phyloP scores from a whole-genome alignment of 1,284 basidiomycete genomes.

The Pseudozyma flocculosa region DNA sequence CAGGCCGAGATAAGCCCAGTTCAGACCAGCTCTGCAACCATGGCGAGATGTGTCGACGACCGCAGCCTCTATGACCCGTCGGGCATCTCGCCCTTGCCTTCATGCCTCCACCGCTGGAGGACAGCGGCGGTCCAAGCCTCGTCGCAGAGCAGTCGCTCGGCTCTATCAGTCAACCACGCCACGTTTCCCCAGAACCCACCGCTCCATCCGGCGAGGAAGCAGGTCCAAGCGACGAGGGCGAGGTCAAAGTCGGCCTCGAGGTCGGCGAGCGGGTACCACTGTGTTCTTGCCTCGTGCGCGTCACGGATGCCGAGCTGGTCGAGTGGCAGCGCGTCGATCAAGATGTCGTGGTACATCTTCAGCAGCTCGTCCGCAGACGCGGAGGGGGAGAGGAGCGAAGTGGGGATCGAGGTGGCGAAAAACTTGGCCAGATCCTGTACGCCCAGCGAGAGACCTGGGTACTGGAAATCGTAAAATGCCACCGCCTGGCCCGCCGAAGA shows the following conservation, averaged over 20 bases:
- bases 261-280: conserved; percentile 14
- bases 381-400: neutral
- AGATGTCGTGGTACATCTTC: conserved; percentile 16
- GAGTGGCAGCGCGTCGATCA: no score
- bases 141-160: conserved; percentile 17
- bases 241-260: conserved; percentile 27
- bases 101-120: conserved; percentile 1
- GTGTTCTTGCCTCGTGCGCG: no score
- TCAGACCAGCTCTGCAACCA: no score
- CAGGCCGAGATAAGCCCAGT: no score
- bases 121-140: conserved; percentile 11
- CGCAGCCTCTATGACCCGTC: no score
- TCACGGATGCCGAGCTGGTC: no score
- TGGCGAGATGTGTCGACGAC: no score
- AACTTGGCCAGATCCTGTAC: conserved; percentile 39
- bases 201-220: conserved; percentile 38
- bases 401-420: conserved; percentile 23
- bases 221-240: conserved; percentile 31
- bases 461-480: conserved; percentile 45
- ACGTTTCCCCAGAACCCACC: conserved; percentile 40
- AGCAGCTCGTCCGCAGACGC: conserved; percentile 16
- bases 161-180: conserved; percentile 23
- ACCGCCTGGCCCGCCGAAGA: conserved; percentile 1
- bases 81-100: neutral
- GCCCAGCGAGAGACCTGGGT: conserved; percentile 32